Base-by-base conservation (phyloP, 2,329 filamentous ascomycete genomes). In the Capronia epimyces region DNA sequence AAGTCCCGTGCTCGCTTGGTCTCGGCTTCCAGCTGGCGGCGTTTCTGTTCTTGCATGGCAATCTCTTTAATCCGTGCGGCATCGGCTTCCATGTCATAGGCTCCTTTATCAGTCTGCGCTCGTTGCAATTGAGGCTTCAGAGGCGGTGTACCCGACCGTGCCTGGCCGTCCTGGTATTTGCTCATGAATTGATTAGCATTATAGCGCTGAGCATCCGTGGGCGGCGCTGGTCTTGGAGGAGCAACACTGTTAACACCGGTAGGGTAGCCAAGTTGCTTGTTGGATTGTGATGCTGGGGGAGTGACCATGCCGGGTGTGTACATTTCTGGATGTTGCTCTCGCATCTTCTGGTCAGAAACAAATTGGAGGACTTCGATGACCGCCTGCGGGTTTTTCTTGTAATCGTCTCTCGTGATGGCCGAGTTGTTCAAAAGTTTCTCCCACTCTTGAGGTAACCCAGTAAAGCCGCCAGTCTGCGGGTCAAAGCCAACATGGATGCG, bases 401-500 rank as follows among this genome's bases (percentile, higher is more conserved):
- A 97, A 67, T 98, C 93, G 64, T 98, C 93, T 71, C 96, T 95
- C 53, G 93, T 97, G 64, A 98, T 93, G 52, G 93, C 93, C 2
- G 93, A 97, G 7, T 89, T 90, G 64, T 93, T 97, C 60, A 98
- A 78, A 45, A 98, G 78, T 70, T 94, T 94, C 65, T 95, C 93
- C 93, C 93, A 98, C 74, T 98, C 93, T 3, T 89, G 84, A 1
- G 93, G 93, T 60, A 98, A 71, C 32, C 93, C 93, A 42, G 95
- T 89, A 64, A 98, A 98, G 61, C 93, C 89, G 58, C 93, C 93
- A 2, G 89, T 95, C 63, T 89, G 85, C 21, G 91, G 89, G 67
- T 98, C 93, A 66, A 97, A 98, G 53, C 93, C 93, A 60, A 98
- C 93, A 67, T 98, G 93, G 20, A 98, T 90, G 41, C 90, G 86